Base-by-base conservation (phyloP, 2,329 filamentous ascomycete genomes). In the Fusarium lyarnte region DNA sequence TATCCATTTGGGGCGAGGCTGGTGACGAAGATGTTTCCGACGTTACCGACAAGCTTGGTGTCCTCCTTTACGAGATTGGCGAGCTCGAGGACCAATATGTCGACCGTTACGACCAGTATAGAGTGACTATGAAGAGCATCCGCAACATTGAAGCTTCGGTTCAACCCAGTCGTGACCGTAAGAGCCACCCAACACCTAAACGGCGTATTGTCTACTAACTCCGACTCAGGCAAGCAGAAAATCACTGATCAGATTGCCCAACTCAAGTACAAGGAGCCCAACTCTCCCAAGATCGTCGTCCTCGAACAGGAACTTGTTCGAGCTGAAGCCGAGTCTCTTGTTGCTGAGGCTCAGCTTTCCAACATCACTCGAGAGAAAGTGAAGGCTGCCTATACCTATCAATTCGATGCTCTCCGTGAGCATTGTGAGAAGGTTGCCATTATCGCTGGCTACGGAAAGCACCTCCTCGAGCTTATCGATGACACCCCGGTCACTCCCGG, bases 351-450 rank as follows among this genome's bases (percentile, higher is more conserved):
- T 12, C 96, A 99, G 85, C 89, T 99, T 58, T 98, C 95, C 81
- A 99, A 99, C 88, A 99, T 99, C 80, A 99, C 97, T 31, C 95
- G 96, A 78, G 95, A 99, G 86, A 99, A 99, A 89, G 91, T 99
- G 81, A 99, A 99, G 90, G 93, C 95, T 58, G 96, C 96, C 43
- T 99, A 98, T 85, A 93, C 92, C 59, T 99, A 98, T 86, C 96
- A 99, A 81, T 99, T 99, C 78, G 95, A 99, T 81, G 96, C 96
- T 46, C 90, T 99, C 74, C 93, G 94, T 69, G 96, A 99, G 87
- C 96, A 98, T 85, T 96, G 93, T 82, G 96, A 99, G 85, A 99
- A 99, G 87, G 89, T 98, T 29, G 96, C 96, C 79, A 97, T 99
- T 81, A 97, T 99, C 79, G 96, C 96, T 43, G 95, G 95, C 67